These are phyloP conservation scores for Collybia sp. DNA, from an alignment of 768 basidiomycete species.

Conservation along the genomic window DNA sequence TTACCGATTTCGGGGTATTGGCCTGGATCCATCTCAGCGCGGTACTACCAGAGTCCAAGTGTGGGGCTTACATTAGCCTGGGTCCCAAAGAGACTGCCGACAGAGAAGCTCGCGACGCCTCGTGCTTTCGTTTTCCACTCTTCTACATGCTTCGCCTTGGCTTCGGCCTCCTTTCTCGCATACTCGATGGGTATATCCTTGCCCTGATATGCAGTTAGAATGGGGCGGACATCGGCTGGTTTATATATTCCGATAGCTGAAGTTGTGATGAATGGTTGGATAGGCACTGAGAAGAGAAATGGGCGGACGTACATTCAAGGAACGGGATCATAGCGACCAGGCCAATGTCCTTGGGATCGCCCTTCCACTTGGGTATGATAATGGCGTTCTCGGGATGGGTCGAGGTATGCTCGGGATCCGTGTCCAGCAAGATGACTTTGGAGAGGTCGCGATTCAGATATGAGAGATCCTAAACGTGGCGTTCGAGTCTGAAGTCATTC, in stretches of 20 bases:
- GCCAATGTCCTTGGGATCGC: constrained; percentile 62
- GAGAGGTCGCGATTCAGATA: constrained; percentile 93
- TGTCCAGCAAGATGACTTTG: constrained; percentile 86
- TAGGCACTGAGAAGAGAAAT: neutral
- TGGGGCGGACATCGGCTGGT: constrained; percentile 81
- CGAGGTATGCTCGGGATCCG: constrained; percentile 68
- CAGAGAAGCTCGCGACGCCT: constrained; percentile 26
- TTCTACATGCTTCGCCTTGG: constrained; percentile 70
- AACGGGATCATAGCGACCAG: constrained; percentile 94
- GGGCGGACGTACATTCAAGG: constrained; percentile 72
- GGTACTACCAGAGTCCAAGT: neutral
- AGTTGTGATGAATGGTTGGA: neutral
- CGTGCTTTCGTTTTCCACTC: constrained; percentile 65
- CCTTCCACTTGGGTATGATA: constrained; percentile 82
- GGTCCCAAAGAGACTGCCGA: constrained; percentile 37
- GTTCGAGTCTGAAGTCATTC: neutral
- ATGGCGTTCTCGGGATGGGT: constrained; percentile 89
- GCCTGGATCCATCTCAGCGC: constrained; percentile 4
- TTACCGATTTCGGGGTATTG: constrained; percentile 17
- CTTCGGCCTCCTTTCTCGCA: constrained; percentile 81
- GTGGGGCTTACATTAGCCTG: constrained; percentile 7
- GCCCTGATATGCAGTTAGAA: constrained; percentile 78
- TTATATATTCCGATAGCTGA: constrained; percentile 91
- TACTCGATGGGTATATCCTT: constrained; percentile 90
- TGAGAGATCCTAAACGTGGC: constrained; percentile 66